phyloP scores from a whole-genome alignment of 352 stramenopile genomes.

The Pythium aquatile region DNA sequence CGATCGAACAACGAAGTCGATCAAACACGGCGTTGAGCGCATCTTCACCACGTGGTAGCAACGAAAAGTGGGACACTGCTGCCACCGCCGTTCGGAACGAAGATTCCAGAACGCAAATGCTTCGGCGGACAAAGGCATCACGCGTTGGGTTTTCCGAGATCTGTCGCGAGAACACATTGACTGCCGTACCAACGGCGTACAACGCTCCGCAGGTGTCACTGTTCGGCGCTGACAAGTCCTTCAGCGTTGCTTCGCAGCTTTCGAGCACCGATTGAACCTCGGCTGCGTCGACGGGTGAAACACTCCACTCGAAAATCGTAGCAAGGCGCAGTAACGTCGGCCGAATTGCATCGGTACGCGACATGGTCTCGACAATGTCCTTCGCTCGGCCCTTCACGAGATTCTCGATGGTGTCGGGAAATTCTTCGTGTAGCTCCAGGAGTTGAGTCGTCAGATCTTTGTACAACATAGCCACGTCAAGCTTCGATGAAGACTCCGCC shows the following conservation, averaged over 20 bases:
- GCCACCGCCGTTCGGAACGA: background rate
- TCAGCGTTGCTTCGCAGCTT: background rate
- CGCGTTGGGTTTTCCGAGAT: background rate
- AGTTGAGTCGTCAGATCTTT: conserved; percentile 13
- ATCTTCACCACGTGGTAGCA: conserved; percentile 23
- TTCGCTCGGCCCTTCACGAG: conserved; percentile 2
- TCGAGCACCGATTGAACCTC: background rate
- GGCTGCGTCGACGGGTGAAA: background rate
- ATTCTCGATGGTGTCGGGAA: background rate
- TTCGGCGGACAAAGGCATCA: background rate
- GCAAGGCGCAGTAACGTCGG: conserved; percentile 7
- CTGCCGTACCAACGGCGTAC: conserved; percentile 12
- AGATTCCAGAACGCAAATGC: background rate
- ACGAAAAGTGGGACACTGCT: conserved; percentile 16
- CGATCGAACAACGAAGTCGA: conserved; percentile 18
- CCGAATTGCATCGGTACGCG: conserved; percentile 1
- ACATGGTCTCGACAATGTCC: conserved; percentile 13
- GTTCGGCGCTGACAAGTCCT: background rate
- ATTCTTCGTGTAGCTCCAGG: conserved; percentile 15
- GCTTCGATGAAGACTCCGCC: conserved; percentile 1
- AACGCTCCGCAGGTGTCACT: conserved; percentile 6
- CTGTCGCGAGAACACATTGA: background rate
- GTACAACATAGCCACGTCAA: conserved; percentile 10
- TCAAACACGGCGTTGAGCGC: conserved; percentile 17
- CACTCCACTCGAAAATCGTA: conserved; percentile 20